Evolutionary conservation across 352 stramenopile genomes (phyloP).

Genomic region (Chrysophaeum taylorii): DNA sequence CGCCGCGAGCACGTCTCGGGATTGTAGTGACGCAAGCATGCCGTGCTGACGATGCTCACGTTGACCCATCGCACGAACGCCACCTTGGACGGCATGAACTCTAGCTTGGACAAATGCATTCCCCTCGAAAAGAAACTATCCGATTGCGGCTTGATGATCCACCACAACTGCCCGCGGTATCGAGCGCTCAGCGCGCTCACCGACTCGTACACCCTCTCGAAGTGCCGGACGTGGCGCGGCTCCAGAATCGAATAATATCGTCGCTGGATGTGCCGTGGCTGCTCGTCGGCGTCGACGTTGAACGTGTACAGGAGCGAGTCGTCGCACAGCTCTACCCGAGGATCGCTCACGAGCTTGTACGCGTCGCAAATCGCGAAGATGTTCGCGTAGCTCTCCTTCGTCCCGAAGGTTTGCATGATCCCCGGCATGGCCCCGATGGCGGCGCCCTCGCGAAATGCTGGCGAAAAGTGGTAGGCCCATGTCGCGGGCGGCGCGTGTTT

Average conservation of each 20-base stretch:
- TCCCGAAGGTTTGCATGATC: neutral
- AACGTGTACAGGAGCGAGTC: neutral
- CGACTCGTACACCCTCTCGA: neutral
- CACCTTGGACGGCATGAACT: neutral
- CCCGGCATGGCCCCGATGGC: neutral
- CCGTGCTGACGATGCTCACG: too few relatives aligned
- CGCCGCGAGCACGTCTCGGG: too few relatives aligned
- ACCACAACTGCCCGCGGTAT: neutral
- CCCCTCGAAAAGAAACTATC: neutral
- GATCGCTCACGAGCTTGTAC: too few relatives aligned
- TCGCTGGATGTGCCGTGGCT: neutral
- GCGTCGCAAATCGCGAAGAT: neutral
- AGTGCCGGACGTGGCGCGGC: neutral
- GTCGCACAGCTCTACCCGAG: too few relatives aligned
- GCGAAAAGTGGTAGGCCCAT: neutral
- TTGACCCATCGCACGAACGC: too few relatives aligned
- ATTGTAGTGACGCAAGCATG: too few relatives aligned
- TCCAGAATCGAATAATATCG: too few relatives aligned
- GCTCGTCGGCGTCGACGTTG: neutral
- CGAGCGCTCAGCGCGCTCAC: neutral
- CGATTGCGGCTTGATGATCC: neutral
- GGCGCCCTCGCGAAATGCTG: neutral
- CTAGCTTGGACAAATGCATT: neutral
- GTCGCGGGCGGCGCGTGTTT: neutral
- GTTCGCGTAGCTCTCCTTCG: neutral